Conservation (phyloP, 768 basidiomycete species). For the Boletus rubroflammeus region DNA sequence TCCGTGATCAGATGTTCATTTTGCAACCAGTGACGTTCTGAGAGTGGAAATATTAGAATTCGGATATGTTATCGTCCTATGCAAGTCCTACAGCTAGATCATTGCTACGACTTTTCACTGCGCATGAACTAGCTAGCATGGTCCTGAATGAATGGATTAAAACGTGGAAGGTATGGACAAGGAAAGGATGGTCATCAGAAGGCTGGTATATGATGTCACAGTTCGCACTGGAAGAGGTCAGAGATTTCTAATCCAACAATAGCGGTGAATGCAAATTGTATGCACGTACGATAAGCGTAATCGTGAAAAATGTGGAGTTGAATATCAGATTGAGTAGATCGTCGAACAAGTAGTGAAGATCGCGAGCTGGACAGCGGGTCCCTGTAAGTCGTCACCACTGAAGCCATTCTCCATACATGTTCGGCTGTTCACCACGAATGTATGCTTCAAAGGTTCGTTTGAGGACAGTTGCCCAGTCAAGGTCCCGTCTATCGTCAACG, state of each 20-base stretch:
- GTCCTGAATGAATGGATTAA: slow-evolving; percentile 18
- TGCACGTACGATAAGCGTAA: slow-evolving; percentile 27
- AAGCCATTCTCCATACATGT: slow-evolving; percentile 90
- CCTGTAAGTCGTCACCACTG: slow-evolving; percentile 39
- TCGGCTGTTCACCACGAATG: slow-evolving; percentile 85
- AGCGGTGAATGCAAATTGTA: slow-evolving; percentile 23
- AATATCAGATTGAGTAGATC: slow-evolving; percentile 32
- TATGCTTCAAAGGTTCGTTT: slow-evolving; percentile 96
- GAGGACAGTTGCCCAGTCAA: slow-evolving; percentile 90
- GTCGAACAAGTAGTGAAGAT: slow-evolving; percentile 15
- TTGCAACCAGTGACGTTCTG: not conserved
- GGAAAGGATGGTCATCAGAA: slow-evolving; percentile 25
- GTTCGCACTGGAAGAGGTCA: slow-evolving; percentile 24
- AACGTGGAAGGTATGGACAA: slow-evolving; percentile 24
- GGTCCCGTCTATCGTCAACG: slow-evolving; percentile 70
- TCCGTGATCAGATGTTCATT: slow-evolving; percentile 1
- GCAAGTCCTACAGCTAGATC: slow-evolving; percentile 17
- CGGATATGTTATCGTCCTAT: slow-evolving; percentile 24
- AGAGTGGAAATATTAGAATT: slow-evolving; percentile 23
- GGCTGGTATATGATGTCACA: slow-evolving; percentile 28
- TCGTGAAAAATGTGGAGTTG: slow-evolving; percentile 22
- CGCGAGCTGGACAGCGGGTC: slow-evolving; percentile 3
- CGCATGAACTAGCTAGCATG: slow-evolving; percentile 16
- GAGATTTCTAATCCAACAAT: slow-evolving; percentile 32
- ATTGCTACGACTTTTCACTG: slow-evolving; percentile 1